Conservation (phyloP, 2,329 filamentous ascomycete species). For the Calonectria pteridis region DNA sequence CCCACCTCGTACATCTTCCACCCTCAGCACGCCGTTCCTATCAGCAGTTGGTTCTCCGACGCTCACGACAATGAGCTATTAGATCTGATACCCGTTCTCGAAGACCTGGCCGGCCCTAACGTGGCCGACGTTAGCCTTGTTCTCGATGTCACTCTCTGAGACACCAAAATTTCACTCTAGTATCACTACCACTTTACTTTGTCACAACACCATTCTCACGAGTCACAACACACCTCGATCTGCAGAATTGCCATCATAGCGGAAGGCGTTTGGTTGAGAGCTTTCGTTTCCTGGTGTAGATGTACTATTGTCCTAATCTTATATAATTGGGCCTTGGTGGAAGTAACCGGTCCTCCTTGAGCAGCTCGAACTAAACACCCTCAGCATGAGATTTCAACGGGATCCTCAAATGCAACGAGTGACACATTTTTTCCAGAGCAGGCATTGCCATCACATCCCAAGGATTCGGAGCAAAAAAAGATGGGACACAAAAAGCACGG, state of each 20-base stretch:
- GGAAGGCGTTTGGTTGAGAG: conserved; percentile 67
- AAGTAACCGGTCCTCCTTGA: conserved; percentile 38
- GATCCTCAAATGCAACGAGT: conserved; percentile 33
- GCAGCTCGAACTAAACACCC: conserved; percentile 37
- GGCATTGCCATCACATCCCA: conserved; percentile 48
- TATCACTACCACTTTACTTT: conserved; percentile 47
- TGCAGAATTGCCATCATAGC: conserved; percentile 62
- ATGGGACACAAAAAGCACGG: conserved; percentile 44
- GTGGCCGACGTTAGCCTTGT: conserved; percentile 98
- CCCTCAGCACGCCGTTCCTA: conserved; percentile 97
- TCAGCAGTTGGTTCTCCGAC: conserved; percentile 99
- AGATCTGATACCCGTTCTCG: conserved; percentile 96
- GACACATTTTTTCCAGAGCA: conserved; percentile 37
- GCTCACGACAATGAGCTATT: conserved; percentile 98
- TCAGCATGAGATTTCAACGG: conserved; percentile 38
- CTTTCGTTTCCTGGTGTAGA: conserved; percentile 63
- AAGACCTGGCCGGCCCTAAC: conserved; percentile 90
- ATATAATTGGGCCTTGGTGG: conserved; percentile 54
- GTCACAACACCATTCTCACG: conserved; percentile 44
- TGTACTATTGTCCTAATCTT: conserved; percentile 66
- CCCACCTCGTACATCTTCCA: conserved; percentile 99
- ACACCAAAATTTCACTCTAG: conserved; percentile 47
- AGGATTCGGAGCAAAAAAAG: conserved; percentile 49
- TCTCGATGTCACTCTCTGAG: conserved; percentile 86
- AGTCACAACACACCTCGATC: conserved; percentile 50